Conservation (phyloP, 495 filamentous ascomycete genomes). For the Aspergillus homomorphus region DNA sequence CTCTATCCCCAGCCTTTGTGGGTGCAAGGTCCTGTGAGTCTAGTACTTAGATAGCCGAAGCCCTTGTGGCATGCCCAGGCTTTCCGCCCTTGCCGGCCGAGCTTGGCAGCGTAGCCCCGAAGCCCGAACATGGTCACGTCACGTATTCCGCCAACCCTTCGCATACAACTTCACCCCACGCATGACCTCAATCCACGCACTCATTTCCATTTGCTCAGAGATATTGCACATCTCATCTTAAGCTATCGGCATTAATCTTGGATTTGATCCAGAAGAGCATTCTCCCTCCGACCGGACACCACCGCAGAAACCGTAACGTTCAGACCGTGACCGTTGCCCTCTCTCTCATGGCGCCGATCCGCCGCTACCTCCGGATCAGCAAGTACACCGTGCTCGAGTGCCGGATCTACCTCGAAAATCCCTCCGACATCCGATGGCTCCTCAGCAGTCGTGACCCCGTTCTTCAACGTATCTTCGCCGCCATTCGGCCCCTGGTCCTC, state of each 20-base stretch:
- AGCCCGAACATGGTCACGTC: not conserved
- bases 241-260: not conserved
- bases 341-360: constrained; percentile 69
- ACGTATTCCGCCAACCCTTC: not conserved
- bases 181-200: not conserved
- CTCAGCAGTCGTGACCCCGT: constrained; percentile 64
- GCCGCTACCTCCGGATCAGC: constrained; percentile 78
- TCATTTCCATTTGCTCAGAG: not conserved
- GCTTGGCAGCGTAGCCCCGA: not conserved
- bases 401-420: constrained; percentile 91
- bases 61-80: not conserved
- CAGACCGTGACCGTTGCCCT: not conserved
- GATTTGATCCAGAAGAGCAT: not conserved
- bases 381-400: constrained; percentile 91
- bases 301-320: not conserved
- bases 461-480: constrained; percentile 76
- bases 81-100: not conserved
- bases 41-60: not conserved
- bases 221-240: not conserved
- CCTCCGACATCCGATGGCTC: constrained; percentile 80
- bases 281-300: not conserved
- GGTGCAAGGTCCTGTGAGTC: no score
- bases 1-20: no score
- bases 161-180: no score
- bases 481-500: constrained; percentile 77